These are phyloP conservation scores for Acanthamoeba triangularis DNA, from an alignment of 208 protist species.

Conservation along the genomic window DNA sequence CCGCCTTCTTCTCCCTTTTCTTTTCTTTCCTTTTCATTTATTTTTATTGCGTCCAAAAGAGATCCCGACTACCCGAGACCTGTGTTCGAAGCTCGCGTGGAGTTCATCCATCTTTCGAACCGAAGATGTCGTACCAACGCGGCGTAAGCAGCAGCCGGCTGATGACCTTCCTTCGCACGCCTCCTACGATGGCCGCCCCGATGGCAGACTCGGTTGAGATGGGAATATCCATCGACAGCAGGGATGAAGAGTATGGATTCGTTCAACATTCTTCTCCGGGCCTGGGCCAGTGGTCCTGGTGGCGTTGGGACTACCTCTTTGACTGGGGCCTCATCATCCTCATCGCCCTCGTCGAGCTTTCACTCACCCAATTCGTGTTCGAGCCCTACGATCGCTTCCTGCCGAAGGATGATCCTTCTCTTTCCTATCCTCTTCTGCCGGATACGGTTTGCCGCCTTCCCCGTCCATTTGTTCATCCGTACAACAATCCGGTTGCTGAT, in stretches of 20 bases:
- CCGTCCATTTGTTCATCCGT: background rate
- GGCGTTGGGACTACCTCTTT: slow-evolving; percentile 65
- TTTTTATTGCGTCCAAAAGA: no score
- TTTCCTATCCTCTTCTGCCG: slow-evolving; percentile 48
- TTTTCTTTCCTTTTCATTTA: background rate
- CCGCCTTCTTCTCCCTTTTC: no score
- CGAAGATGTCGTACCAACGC: background rate
- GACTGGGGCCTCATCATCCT: slow-evolving; percentile 62
- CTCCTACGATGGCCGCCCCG: background rate
- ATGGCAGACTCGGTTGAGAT: slow-evolving; percentile 24
- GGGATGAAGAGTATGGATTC: slow-evolving; percentile 9
- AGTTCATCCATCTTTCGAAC: no score
- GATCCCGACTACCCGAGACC: no score
- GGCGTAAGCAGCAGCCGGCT: background rate
- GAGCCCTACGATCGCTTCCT: slow-evolving; percentile 72
- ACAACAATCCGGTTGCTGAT: no score
- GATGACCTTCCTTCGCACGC: slow-evolving; percentile 14
- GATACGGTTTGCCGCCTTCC: slow-evolving; percentile 29
- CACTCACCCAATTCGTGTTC: slow-evolving; percentile 62
- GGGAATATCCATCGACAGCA: background rate
- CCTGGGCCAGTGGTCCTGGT: slow-evolving; percentile 59
- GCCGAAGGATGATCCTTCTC: slow-evolving; percentile 41
- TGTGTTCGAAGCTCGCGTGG: no score
- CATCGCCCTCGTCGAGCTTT: slow-evolving; percentile 51
- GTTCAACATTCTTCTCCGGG: background rate